A percentile compares a stretch with the other conserved stretches of the same genome.
These are phyloP conservation scores for Pythium graminicola DNA, from an alignment of 352 stramenopile genomes.

Conservation along the genomic window DNA sequence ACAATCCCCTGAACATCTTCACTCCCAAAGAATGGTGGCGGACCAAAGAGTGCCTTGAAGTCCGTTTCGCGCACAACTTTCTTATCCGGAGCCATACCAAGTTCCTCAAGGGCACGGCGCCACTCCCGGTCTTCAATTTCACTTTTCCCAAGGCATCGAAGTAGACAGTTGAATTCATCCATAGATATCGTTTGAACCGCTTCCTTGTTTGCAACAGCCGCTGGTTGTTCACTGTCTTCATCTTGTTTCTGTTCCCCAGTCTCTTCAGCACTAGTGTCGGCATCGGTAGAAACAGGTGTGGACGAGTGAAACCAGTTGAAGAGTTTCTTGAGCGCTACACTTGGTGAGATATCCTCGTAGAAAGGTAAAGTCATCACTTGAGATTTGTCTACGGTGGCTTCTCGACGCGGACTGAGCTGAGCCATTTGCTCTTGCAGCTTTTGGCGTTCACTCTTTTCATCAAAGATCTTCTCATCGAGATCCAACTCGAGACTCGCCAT, in stretches of 20 bases:
- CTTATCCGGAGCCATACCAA: slow-evolving; percentile 19
- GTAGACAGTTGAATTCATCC: slow-evolving; percentile 39
- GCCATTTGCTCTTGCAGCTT: slow-evolving; percentile 32
- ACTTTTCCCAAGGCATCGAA: slow-evolving; percentile 30
- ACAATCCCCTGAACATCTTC: slow-evolving; percentile 33
- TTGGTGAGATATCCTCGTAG: slow-evolving; percentile 47
- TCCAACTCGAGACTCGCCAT: slow-evolving; percentile 26
- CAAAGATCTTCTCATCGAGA: slow-evolving; percentile 35
- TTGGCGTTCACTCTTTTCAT: slow-evolving; percentile 17
- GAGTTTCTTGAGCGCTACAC: slow-evolving; percentile 32
- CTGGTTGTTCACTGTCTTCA: neutral
- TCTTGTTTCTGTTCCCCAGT: slow-evolving; percentile 5
- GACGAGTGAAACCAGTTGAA: slow-evolving; percentile 34
- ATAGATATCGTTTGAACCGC: slow-evolving; percentile 23
- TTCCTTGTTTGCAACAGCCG: neutral
- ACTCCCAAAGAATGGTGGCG: slow-evolving; percentile 48
- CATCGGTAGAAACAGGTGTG: no score
- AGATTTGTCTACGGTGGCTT: slow-evolving; percentile 15
- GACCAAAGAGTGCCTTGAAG: slow-evolving; percentile 54
- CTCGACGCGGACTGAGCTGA: slow-evolving; percentile 33
- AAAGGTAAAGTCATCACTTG: slow-evolving; percentile 40
- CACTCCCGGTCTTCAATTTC: slow-evolving; percentile 27
- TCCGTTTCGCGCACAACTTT: slow-evolving; percentile 23
- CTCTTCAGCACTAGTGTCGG: neutral
- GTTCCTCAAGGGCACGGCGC: slow-evolving; percentile 34